A percentile compares a stretch with the other conserved stretches of the same genome.
phyloP scores from a whole-genome alignment of 192 early-diverging fungal genomes.

The Helicostylum pulchrum region DNA sequence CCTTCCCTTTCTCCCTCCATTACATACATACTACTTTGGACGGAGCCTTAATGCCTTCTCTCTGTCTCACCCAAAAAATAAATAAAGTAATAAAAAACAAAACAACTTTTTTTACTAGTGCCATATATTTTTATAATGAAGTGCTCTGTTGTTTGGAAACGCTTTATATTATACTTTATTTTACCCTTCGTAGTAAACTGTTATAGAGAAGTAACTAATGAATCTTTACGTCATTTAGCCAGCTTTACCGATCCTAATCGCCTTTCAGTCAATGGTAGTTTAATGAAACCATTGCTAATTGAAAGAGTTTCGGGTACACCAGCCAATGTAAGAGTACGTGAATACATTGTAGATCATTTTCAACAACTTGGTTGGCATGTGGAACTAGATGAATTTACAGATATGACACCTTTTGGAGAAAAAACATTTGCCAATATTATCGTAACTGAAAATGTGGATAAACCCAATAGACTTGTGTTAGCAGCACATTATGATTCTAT shows the following conservation, averaged over 20 bases:
- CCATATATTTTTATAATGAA: neutral
- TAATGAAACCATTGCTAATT: slow-evolving; percentile 71
- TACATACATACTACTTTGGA: too few species aligned
- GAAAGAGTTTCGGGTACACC: slow-evolving; percentile 78
- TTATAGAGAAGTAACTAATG: slow-evolving; percentile 10
- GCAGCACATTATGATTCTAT: slow-evolving; percentile 96
- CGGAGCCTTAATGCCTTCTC: too few species aligned
- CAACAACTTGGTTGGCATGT: slow-evolving; percentile 71
- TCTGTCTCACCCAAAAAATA: too few species aligned
- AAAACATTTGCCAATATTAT: slow-evolving; percentile 85
- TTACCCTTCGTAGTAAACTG: neutral
- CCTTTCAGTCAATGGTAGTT: slow-evolving; percentile 42
- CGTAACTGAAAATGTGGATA: slow-evolving; percentile 80
- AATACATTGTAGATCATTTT: slow-evolving; percentile 67
- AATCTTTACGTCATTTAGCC: slow-evolving; percentile 7
- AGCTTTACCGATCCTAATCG: slow-evolving; percentile 25
- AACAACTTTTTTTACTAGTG: too few species aligned
- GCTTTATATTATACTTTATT: neutral
- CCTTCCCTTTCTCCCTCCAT: too few species aligned
- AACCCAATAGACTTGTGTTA: slow-evolving; percentile 70
- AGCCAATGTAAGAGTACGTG: slow-evolving; percentile 64
- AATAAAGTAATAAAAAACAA: too few species aligned
- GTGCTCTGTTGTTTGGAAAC: neutral
- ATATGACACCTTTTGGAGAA: slow-evolving; percentile 71
- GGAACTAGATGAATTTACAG: slow-evolving; percentile 75